Evolutionary conservation across 2,329 filamentous ascomycete species (phyloP).

Genomic region (Cryphonectria japonica): DNA sequence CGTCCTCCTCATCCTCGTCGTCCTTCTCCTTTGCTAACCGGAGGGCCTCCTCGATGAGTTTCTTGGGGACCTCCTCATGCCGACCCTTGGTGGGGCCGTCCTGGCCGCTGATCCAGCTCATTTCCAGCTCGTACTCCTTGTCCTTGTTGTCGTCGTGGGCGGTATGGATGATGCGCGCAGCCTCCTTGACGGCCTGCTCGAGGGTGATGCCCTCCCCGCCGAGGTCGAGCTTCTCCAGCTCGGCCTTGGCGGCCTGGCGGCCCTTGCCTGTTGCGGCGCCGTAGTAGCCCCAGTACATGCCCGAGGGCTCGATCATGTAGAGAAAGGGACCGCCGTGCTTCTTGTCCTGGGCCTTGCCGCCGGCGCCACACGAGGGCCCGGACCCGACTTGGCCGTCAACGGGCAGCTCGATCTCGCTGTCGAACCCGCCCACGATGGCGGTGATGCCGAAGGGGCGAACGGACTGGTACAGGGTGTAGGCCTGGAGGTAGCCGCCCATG

Average conservation of each 20-base stretch:
- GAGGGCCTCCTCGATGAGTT: conserved; percentile 89
- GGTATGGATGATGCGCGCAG: conserved; percentile 94
- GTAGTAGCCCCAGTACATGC: conserved; percentile 98
- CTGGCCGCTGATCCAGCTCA: conserved; percentile 92
- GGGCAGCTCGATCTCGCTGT: conserved; percentile 80
- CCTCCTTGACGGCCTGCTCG: conserved; percentile 90
- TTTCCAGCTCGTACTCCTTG: conserved; percentile 99
- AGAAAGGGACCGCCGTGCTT: conserved; percentile 88
- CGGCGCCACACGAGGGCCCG: conserved; percentile 77
- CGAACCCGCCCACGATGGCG: conserved; percentile 90
- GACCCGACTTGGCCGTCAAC: conserved; percentile 90
- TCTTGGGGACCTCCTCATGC: conserved; percentile 91
- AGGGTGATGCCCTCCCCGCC: conserved; percentile 76
- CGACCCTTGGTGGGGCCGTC: conserved; percentile 89
- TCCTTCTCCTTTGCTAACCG: conserved; percentile 85
- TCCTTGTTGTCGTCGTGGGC: conserved; percentile 99
- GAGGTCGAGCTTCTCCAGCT: conserved; percentile 96
- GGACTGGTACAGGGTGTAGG: conserved; percentile 95
- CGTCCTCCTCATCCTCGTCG: conserved; percentile 82
- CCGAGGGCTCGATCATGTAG: conserved; percentile 99
- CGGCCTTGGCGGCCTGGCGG: conserved; percentile 93
- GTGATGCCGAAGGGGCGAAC: conserved; percentile 97
- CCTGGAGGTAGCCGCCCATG: conserved; percentile 95
- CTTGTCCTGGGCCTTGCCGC: conserved; percentile 76
- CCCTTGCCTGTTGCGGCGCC: conserved; percentile 97